Base-by-base conservation (phyloP, 169 alveolate species). In the Eimeria acervulina region DNA sequence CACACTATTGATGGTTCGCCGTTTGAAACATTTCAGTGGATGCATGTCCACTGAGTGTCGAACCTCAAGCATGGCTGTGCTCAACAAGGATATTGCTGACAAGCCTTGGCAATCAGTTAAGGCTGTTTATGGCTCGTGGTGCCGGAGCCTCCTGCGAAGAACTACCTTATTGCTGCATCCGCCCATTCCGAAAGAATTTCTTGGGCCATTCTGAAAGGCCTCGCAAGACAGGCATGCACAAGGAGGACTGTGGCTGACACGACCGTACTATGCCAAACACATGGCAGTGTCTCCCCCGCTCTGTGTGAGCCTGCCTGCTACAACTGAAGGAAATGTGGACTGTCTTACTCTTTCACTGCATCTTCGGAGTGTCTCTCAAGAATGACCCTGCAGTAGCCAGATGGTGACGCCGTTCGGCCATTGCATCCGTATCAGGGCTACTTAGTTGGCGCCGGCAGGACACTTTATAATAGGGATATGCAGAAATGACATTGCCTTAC, bases 281-380 rank as follows among this genome's bases (percentile, higher is more conserved):
- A 66, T 31, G 19, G n/a, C 3, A 28, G 26, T 66, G 8, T 28
- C 78, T 66, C 78, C 28, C 42, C 31, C n/a, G 15, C 28, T 40
- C n/a, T 81, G 44, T 26, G 51, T 47, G 68, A 28, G 89, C 55
- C 19, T 26, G 70, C 19, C 68, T 81, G 51, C 5, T 4, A 38
- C 21, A 17, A 40, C 6, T 33, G 74, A 26, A 31, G 44, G 38
- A n/a, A 84, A 31, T 66, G 40, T 42, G 59, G 42, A n/a, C 66
- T 15, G 44, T 10, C 96, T 93, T 47, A 93, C 96, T 93, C 76
- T 51, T 85, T 93, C 55, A 93, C 88, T n/a, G 74, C 96, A 28
- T 93, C 96, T 80, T 93, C 93, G 36, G 96, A 55, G 59, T 93
- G 96, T 42, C 96, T 93, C 93, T 93, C 96, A 21, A 93, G 93